phyloP scores from a whole-genome alignment of 2,329 filamentous ascomycete species.

The Fonsecaea erecta region DNA sequence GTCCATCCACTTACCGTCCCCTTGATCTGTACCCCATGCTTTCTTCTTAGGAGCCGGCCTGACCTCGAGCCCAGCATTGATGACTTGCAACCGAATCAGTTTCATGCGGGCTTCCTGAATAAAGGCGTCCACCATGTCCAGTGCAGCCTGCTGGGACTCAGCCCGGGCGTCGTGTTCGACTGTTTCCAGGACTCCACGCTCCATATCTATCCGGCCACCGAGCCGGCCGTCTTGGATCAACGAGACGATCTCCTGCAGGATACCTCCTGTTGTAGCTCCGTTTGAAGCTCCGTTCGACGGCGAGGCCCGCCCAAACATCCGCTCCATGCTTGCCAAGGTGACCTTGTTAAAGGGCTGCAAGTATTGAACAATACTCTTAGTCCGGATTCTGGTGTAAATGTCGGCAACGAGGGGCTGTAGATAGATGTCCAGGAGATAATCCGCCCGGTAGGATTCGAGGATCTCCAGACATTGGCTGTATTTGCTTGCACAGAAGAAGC shows the following conservation, averaged over 20 bases:
- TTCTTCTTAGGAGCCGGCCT: slow-evolving; percentile 43
- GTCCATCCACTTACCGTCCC: slow-evolving; percentile 15
- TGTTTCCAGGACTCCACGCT: slow-evolving; percentile 78
- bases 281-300: slow-evolving; percentile 53
- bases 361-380: slow-evolving; percentile 92
- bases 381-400: slow-evolving; percentile 76
- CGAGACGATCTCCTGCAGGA: slow-evolving; percentile 67
- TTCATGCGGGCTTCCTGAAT: slow-evolving; percentile 76
- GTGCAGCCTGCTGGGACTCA: slow-evolving; percentile 70
- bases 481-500: slow-evolving; percentile 85
- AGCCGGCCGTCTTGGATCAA: slow-evolving; percentile 77
- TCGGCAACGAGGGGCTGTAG: slow-evolving; percentile 72
- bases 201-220: slow-evolving; percentile 80
- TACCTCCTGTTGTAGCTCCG: slow-evolving; percentile 28
- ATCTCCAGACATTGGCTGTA: slow-evolving; percentile 84
- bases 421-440: slow-evolving; percentile 90
- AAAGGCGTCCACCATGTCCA: slow-evolving; percentile 72
- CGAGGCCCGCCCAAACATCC: slow-evolving; percentile 68
- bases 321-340: slow-evolving; percentile 76
- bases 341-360: slow-evolving; percentile 88
- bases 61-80: slow-evolving; percentile 76
- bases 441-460: slow-evolving; percentile 77
- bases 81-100: slow-evolving; percentile 75
- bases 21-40: slow-evolving; percentile 20
- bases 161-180: slow-evolving; percentile 69